Evolutionary conservation across 208 protist species (phyloP), one percentile per base, ranked within the genome.

Genomic region (Trypanosoma cruzi): DNA sequence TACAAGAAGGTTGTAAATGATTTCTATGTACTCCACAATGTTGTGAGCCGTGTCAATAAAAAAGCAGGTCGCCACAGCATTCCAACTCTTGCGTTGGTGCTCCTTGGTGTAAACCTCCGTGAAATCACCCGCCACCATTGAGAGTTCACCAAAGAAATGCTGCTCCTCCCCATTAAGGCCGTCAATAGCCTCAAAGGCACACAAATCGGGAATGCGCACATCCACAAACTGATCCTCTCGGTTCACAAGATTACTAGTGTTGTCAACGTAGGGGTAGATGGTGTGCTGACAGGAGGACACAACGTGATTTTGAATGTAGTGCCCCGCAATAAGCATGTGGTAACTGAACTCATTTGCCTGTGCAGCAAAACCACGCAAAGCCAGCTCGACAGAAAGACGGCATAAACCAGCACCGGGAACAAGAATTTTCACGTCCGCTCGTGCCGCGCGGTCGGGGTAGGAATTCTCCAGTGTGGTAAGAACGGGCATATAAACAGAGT

Each of bases 11-110:
- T 93, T 75, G 72, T 92, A 90, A 58, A 99, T 98, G 57, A 87
- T 95, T 65, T 97, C 85, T 28, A 99, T 68, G 71, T 99, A 99
- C 66, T 98, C 93, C 61, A 98, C 84, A 60, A 99, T 93, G 75
- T 99, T 98, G 74, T 97, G 92, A 4, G 98, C 97, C 4, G 98
- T 99, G 82, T 99, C 98, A 67, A 99, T 91, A 71, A 99, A 99
- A 78, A 98, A 99, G 68, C 94, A 98, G 18, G 97, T 98, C 26
- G 89, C 90, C 28, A 99, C 85, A 0, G 89, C 94, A 49, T 97
- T 95, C 87, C 90, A 99, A 18, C 69, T 86, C 62, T 84, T 81
- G 58, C 81, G 80, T 60, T 97, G 90, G 29, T 88, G 62, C 46
- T 83, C 65, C 71, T 94, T 93, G n/a, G 81, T 70, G 77, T 99